Evolutionary conservation across 106 monocot species (phyloP), one percentile per base, ranked within the genome.

Genomic region (Allium cepa): DNA sequence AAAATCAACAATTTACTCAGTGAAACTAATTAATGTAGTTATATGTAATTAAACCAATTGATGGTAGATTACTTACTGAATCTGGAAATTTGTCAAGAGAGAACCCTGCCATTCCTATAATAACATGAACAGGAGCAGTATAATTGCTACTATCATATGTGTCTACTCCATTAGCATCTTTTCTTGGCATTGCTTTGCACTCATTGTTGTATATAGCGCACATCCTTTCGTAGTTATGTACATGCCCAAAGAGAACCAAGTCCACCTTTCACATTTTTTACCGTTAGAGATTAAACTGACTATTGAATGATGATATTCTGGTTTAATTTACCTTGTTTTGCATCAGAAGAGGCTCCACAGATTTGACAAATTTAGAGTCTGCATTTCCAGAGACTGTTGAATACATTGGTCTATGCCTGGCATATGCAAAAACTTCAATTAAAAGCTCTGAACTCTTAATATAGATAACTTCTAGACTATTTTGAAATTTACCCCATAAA

Each of bases 221-320:
- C 6, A 83, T 86, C 55, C 93, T 83, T 64, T 93, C 93, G 14
- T 88, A 88, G 51, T 88, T 93, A 72, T 93, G 92, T 28, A 88
- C 88, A 77, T 93, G 92, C 16, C 92, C 88, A 67, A 88, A 82
- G 16, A 93, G 46, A n/a, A 67, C 92, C 22, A 92, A 72, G 68
- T 92, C 88, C 63, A 92, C 92, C 92, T 92, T 48, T 12, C 53
- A 55, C 11, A 55, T 55, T 12, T 55, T 11, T 12, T 55, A 55
- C 15, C 0, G 53, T 55, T 55, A 15, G 4, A 12, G 7, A 7
- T 55, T 8, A 11, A 55, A 7, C 3, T 55, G 53, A 1, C 4
- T 36, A 36, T 36, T 36, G 5, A 36, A 36, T 4, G 36, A 36
- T 5, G 3, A 36, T 36, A 4, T 36, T 36, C 36, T 36, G 1